These are phyloP conservation scores for Aspergillus alliaceus DNA, from an alignment of 2,329 filamentous ascomycete genomes.

Conservation along the genomic window DNA sequence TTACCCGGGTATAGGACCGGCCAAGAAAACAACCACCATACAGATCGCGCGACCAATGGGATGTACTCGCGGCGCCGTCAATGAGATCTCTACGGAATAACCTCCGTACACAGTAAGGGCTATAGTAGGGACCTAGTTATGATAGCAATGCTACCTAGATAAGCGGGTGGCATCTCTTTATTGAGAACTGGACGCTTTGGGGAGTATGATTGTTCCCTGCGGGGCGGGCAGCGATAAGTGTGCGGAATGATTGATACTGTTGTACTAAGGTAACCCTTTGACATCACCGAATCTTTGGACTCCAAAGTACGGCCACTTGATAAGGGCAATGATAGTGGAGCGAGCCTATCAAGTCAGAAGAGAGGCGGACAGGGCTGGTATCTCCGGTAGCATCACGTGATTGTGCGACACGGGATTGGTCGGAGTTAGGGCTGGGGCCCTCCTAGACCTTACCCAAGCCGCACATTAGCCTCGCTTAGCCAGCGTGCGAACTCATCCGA, in stretches of 20 bases:
- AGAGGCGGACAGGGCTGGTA: not conserved
- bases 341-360: not conserved
- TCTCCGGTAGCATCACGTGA: constrained; percentile 26
- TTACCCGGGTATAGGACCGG: not conserved
- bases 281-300: not conserved
- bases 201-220: not conserved
- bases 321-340: not conserved
- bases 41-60: not conserved
- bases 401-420: constrained; percentile 22
- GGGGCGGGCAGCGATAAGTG: not conserved
- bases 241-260: constrained; percentile 2
- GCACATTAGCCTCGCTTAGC: constrained; percentile 46
- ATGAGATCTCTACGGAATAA: not conserved
- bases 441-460: constrained; percentile 25
- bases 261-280: not conserved
- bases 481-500: constrained; percentile 39
- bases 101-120: not conserved
- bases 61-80: not conserved
- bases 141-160: too few species aligned
- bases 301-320: not conserved
- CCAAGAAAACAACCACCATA: not conserved
- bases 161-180: too few species aligned
- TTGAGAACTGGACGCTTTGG: not conserved
- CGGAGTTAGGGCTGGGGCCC: constrained; percentile 42
- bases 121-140: too few species aligned